A percentile compares a stretch with the other conserved stretches of the same genome.
Conservation (phyloP, 2,329 filamentous ascomycete genomes). For the Aspergillus hiratsukae region DNA sequence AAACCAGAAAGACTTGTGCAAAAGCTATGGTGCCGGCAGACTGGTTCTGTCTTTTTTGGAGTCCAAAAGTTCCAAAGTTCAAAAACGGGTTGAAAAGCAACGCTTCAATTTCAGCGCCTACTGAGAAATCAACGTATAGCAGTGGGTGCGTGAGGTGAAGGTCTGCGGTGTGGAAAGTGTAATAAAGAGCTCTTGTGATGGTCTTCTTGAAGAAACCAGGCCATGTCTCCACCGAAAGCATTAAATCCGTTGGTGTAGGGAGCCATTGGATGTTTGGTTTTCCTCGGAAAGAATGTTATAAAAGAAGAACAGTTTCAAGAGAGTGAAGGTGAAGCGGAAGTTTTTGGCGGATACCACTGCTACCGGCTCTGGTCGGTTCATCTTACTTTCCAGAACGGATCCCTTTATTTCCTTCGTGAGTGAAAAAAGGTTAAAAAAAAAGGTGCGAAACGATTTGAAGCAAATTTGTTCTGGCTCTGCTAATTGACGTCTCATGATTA, state of each 20-base stretch:
- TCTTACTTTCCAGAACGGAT: slow-evolving; percentile 5
- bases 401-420: slow-evolving; percentile 6
- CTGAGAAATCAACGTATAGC: background rate
- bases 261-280: slow-evolving; percentile 4
- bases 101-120: background rate
- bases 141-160: background rate
- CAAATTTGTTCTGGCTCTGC: background rate
- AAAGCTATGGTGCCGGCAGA: too few species aligned
- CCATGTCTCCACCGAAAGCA: background rate
- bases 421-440: slow-evolving; percentile 6
- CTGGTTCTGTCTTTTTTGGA: background rate
- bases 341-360: background rate
- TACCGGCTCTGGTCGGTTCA: background rate
- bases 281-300: background rate
- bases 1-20: too few species aligned
- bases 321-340: background rate
- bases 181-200: background rate
- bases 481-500: too few species aligned
- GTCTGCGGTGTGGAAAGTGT: background rate
- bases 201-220: background rate
- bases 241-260: background rate
- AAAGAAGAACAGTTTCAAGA: background rate
- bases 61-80: background rate
- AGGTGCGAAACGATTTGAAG: background rate
- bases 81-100: background rate